Conservation (phyloP, 1,284 basidiomycete genomes). For the Naganishia sp. region DNA sequence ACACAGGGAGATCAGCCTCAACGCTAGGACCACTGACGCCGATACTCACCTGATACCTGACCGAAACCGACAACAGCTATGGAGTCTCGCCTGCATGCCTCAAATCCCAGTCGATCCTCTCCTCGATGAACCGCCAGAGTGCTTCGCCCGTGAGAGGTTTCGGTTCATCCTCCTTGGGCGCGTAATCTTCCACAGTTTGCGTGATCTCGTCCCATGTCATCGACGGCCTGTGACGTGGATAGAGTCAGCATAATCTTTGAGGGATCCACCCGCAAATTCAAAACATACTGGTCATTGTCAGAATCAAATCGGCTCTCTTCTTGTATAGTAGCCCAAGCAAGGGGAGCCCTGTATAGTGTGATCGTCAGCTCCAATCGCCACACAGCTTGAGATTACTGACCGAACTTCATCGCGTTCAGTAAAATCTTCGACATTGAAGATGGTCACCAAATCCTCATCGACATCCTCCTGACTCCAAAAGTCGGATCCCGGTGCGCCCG, state of each 20-base stretch:
- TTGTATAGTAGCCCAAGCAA: not conserved
- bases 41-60: too few relatives aligned
- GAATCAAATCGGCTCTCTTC: not conserved
- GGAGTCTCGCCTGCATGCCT: too few relatives aligned
- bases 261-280: too few relatives aligned
- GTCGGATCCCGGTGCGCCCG: slow-evolving; percentile 6
- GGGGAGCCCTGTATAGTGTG: not conserved
- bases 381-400: not conserved
- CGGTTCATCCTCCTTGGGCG: slow-evolving; percentile 25
- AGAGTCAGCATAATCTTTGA: not conserved
- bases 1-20: too few relatives aligned
- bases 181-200: slow-evolving; percentile 71
- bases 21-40: too few relatives aligned
- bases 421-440: not conserved
- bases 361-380: not conserved
- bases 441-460: not conserved
- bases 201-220: slow-evolving; percentile 68
- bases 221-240: not conserved
- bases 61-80: too few relatives aligned
- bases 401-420: not conserved
- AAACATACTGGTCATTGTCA: not conserved
- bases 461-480: not conserved
- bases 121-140: not conserved
- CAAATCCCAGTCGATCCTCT: not conserved
- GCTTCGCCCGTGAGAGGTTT: slow-evolving; percentile 1